Evolutionary conservation across 2,329 filamentous ascomycete species (phyloP).

Genomic region (Metarhizium guizhouense): DNA sequence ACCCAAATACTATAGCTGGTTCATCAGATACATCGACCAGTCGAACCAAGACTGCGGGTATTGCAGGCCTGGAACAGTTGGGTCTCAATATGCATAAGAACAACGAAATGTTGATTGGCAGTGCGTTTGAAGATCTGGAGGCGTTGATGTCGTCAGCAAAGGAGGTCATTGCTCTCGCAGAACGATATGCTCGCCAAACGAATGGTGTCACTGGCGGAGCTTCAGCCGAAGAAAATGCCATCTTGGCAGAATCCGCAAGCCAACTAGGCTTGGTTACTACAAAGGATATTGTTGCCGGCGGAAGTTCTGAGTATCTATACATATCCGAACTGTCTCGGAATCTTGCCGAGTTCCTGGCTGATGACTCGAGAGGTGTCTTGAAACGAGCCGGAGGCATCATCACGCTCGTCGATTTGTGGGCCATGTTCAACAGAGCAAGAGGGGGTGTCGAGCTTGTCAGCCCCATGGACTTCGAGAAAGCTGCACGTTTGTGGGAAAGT

Average conservation of each 20-base stretch:
- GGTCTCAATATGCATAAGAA: slow-evolving; percentile 80
- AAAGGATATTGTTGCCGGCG: slow-evolving; percentile 82
- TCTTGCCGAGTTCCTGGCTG: slow-evolving; percentile 79
- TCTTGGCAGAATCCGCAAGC: slow-evolving; percentile 68
- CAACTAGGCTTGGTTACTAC: slow-evolving; percentile 87
- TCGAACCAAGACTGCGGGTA: slow-evolving; percentile 63
- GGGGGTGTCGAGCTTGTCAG: slow-evolving; percentile 93
- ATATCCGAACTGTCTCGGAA: slow-evolving; percentile 79
- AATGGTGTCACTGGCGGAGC: slow-evolving; percentile 50
- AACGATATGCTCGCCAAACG: slow-evolving; percentile 68
- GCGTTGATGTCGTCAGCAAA: slow-evolving; percentile 96
- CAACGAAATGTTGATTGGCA: slow-evolving; percentile 87
- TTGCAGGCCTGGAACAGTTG: slow-evolving; percentile 83
- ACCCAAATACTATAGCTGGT: slow-evolving; percentile 25
- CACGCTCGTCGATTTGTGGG: slow-evolving; percentile 84
- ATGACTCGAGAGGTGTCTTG: slow-evolving; percentile 71
- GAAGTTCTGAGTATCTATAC: slow-evolving; percentile 72
- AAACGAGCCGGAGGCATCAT: slow-evolving; percentile 79
- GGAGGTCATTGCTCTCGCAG: slow-evolving; percentile 87
- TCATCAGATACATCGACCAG: slow-evolving; percentile 15
- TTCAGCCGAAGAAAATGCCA: slow-evolving; percentile 59
- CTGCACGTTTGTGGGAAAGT: slow-evolving; percentile 79
- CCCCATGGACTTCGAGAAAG: slow-evolving; percentile 84
- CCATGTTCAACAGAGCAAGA: slow-evolving; percentile 85
- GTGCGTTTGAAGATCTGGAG: slow-evolving; percentile 91